Evolutionary conservation across 1,139 yeast genomes (phyloP).

Genomic region (Blastobotrys aristatus): DNA sequence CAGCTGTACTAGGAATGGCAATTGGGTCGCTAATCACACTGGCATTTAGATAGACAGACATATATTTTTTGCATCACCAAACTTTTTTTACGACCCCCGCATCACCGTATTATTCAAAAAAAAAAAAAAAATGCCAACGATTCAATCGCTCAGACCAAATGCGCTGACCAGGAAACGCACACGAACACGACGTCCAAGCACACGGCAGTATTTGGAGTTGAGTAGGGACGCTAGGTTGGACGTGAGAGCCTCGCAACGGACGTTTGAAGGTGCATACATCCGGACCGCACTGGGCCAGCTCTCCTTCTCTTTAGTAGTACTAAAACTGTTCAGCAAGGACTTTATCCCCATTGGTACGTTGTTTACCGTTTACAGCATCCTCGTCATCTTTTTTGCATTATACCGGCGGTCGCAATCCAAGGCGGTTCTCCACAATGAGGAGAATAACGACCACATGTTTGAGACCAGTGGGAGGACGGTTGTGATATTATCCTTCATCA

Average conservation of each 20-base stretch:
- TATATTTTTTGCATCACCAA: not conserved
- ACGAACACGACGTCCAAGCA: conserved; percentile 9
- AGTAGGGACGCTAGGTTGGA: conserved; percentile 12
- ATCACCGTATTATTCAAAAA: not conserved
- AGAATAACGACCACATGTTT: conserved; percentile 18
- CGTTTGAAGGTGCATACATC: conserved; percentile 41
- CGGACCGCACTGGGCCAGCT: conserved; percentile 40
- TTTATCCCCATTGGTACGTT: conserved; percentile 39
- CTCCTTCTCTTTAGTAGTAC: conserved; percentile 35
- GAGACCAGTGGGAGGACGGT: conserved; percentile 32
- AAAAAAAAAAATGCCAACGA: not conserved
- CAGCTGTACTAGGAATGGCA: conserved; percentile 12
- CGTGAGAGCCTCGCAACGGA: conserved; percentile 36
- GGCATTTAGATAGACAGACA: conserved; percentile 10
- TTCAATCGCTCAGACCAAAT: not conserved
- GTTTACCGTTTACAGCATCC: conserved; percentile 36
- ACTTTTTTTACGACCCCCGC: not conserved
- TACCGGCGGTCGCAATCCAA: conserved; percentile 27
- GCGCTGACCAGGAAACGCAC: not conserved
- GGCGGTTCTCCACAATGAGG: conserved; percentile 17
- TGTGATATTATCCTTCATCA: conserved; percentile 27
- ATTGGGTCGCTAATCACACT: conserved; percentile 13
- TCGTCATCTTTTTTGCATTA: conserved; percentile 33
- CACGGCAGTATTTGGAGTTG: conserved; percentile 13
- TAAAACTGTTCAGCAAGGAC: conserved; percentile 36